Evolutionary conservation across 768 basidiomycete species (phyloP).

Genomic region (Gloeophyllum trabeum): DNA sequence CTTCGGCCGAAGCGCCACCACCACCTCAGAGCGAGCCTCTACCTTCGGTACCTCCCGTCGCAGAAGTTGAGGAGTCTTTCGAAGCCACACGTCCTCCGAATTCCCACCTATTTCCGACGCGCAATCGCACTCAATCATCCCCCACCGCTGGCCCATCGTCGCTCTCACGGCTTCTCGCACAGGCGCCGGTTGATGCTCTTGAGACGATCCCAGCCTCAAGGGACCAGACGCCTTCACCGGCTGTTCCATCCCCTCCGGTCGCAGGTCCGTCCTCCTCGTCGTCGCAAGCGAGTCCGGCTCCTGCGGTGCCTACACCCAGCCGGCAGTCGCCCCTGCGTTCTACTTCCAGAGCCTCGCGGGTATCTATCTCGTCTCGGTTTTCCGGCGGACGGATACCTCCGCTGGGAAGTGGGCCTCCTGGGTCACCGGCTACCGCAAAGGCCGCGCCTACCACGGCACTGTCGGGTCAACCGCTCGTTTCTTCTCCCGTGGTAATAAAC

Average conservation of each 20-base stretch:
- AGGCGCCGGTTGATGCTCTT: constrained; percentile 41
- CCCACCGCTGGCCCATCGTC: constrained; percentile 68
- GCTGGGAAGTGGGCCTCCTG: constrained; percentile 34
- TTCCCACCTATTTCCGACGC: constrained; percentile 53
- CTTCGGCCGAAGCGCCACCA: constrained; percentile 15
- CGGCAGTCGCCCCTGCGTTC: constrained; percentile 55
- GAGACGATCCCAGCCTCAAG: constrained; percentile 13
- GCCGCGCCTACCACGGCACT: constrained; percentile 60
- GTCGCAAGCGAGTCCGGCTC: constrained; percentile 20
- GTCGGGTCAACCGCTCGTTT: constrained; percentile 31
- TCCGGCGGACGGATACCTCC: constrained; percentile 53
- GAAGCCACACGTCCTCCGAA: constrained; percentile 53
- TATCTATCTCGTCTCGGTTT: constrained; percentile 59
- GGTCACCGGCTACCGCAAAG: constrained; percentile 34
- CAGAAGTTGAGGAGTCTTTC: constrained; percentile 68
- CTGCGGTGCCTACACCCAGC: constrained; percentile 23
- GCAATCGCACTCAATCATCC: constrained; percentile 55
- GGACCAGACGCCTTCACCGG: constrained; percentile 20
- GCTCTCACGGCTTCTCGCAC: constrained; percentile 67
- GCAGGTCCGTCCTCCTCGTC: too few relatives aligned
- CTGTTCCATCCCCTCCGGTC: constrained; percentile 23
- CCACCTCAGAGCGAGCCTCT: constrained; percentile 12
- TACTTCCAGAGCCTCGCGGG: constrained; percentile 59
- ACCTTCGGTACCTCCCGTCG: constrained; percentile 51
- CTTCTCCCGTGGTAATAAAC: constrained; percentile 21